These are phyloP conservation scores for Dryas drummondii DNA, from an alignment of 306 rosid genomes.

Conservation along the genomic window DNA sequence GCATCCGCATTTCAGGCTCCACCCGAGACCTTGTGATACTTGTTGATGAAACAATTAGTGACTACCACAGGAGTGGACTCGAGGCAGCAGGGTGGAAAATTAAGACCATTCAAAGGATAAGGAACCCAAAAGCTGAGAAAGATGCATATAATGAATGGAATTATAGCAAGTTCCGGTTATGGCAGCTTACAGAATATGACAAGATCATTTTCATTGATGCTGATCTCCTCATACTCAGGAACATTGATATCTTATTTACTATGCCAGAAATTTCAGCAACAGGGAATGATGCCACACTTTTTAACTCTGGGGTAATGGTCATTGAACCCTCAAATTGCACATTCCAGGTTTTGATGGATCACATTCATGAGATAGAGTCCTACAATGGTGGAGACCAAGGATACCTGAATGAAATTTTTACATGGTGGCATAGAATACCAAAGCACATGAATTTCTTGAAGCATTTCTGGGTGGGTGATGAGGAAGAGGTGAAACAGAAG, in stretches of 20 bases:
- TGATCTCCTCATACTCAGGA: constrained; percentile 74
- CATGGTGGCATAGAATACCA: constrained; percentile 99
- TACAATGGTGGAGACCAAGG: constrained; percentile 99
- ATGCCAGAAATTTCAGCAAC: constrained; percentile 94
- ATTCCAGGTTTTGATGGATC: constrained; percentile 77
- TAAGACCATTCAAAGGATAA: constrained; percentile 72
- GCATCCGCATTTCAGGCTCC: constrained; percentile 89
- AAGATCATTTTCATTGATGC: constrained; percentile 95
- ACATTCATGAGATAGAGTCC: constrained; percentile 76
- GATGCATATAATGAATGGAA: constrained; percentile 98
- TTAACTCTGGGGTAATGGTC: constrained; percentile 98
- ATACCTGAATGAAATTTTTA: constrained; percentile 78
- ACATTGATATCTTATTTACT: constrained; percentile 77
- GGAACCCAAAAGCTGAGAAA: constrained; percentile 94
- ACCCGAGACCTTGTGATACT: constrained; percentile 85
- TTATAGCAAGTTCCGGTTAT: constrained; percentile 92
- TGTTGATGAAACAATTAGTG: constrained; percentile 79
- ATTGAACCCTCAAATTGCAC: constrained; percentile 95
- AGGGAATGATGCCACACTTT: constrained; percentile 85
- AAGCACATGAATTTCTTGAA: constrained; percentile 95
- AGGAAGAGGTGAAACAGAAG: constrained; percentile 70
- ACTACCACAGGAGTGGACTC: constrained; percentile 82
- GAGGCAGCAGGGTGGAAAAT: constrained; percentile 97
- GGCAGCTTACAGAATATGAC: constrained; percentile 94
- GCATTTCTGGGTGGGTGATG: constrained; percentile 91